Evolutionary conservation across 2,329 filamentous ascomycete species (phyloP).

Genomic region (Diaporthe caulivora): DNA sequence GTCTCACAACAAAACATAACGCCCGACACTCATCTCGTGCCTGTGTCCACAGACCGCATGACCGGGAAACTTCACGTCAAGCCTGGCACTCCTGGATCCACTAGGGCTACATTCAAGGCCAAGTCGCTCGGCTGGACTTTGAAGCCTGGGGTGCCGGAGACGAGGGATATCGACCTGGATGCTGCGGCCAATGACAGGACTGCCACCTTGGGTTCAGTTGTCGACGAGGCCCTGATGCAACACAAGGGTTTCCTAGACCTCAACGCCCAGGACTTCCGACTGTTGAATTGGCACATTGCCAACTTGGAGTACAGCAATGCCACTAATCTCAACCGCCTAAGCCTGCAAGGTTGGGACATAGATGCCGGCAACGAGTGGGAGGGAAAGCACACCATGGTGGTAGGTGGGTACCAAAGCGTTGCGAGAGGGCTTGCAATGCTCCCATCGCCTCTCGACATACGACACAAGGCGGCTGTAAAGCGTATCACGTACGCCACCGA

Average conservation of each 20-base stretch:
- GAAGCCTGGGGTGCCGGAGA: conserved; percentile 70
- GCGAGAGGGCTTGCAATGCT: conserved; percentile 86
- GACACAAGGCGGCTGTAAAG: conserved; percentile 78
- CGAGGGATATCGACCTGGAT: conserved; percentile 79
- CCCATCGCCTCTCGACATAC: conserved; percentile 82
- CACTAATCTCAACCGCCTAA: conserved; percentile 86
- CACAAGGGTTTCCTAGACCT: conserved; percentile 87
- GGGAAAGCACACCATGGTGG: conserved; percentile 91
- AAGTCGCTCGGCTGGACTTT: conserved; percentile 86
- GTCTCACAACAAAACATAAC: conserved; percentile 67
- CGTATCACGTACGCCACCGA: conserved; percentile 75
- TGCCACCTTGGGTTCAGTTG: conserved; percentile 88
- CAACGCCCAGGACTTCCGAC: conserved; percentile 85
- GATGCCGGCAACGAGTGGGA: conserved; percentile 98
- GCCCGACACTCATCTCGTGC: conserved; percentile 68
- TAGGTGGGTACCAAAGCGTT: conserved; percentile 94
- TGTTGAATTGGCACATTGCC: conserved; percentile 98
- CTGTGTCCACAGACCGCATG: conserved; percentile 75
- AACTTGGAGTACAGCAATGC: conserved; percentile 99
- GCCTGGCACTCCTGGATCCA: conserved; percentile 75
- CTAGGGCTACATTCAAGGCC: conserved; percentile 82
- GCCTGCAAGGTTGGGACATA: conserved; percentile 93
- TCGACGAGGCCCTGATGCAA: conserved; percentile 91
- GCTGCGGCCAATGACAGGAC: conserved; percentile 70
- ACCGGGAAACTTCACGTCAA: conserved; percentile 81